These are phyloP conservation scores for Trichoderma endophyticum DNA, from an alignment of 2,329 filamentous ascomycete species.

Conservation along the genomic window DNA sequence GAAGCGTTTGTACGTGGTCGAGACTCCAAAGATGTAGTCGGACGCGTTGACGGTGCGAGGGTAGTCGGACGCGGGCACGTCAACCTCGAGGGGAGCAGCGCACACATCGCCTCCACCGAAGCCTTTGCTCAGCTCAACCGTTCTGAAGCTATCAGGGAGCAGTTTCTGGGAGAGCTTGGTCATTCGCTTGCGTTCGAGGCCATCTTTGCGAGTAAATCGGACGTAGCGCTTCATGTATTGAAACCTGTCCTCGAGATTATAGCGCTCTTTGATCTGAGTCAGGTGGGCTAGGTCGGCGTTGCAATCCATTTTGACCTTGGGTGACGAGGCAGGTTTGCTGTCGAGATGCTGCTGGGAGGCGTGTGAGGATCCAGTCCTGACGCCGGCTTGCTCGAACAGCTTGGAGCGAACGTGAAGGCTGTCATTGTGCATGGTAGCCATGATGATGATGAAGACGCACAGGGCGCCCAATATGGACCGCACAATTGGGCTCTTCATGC, in stretches of 20 bases:
- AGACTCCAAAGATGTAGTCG: constrained; percentile 58
- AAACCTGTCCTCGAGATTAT: constrained; percentile 48
- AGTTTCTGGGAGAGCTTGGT: constrained; percentile 50
- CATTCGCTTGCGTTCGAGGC: constrained; percentile 48
- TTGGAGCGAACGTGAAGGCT: constrained; percentile 40
- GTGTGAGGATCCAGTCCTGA: constrained; percentile 26
- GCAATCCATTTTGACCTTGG: constrained; percentile 45
- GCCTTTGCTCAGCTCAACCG: constrained; percentile 45
- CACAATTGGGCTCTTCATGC: constrained; percentile 48
- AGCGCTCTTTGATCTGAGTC: constrained; percentile 43
- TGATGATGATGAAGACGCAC: constrained; percentile 42
- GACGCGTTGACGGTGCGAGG: constrained; percentile 52
- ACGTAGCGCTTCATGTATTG: constrained; percentile 57
- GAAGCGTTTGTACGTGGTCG: constrained; percentile 55
- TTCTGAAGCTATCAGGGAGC: constrained; percentile 46
- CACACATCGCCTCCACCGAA: constrained; percentile 43
- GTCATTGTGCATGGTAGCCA: constrained; percentile 41
- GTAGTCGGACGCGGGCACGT: constrained; percentile 49
- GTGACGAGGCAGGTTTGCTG: constrained; percentile 15
- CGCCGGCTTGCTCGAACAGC: constrained; percentile 36
- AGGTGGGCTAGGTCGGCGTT: constrained; percentile 47
- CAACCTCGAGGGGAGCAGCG: constrained; percentile 47
- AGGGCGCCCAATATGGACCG: constrained; percentile 44
- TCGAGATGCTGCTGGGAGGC: constrained; percentile 32
- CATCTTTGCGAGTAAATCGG: constrained; percentile 46